Evolutionary conservation across 768 basidiomycete genomes (phyloP).

Genomic region (Podaxis sp.): DNA sequence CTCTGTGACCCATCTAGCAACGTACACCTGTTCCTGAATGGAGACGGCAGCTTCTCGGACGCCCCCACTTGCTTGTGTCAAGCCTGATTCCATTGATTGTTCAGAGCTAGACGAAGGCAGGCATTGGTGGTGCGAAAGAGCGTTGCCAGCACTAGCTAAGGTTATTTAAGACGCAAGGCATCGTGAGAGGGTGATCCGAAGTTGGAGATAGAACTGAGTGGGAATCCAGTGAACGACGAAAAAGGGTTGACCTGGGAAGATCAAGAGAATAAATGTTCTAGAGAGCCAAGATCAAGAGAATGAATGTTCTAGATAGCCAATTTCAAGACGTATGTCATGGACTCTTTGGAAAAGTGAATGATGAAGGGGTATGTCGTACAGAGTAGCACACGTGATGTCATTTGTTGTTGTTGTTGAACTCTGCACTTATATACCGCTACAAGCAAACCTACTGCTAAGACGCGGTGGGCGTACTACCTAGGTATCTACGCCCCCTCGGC

Average conservation of each 20-base stretch:
- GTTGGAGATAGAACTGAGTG: background rate
- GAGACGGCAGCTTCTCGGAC: background rate
- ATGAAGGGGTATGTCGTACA: too few species aligned
- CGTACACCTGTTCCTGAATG: slow-evolving; percentile 5
- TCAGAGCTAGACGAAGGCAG: background rate
- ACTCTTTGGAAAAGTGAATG: background rate
- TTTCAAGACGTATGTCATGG: background rate
- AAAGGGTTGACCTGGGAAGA: background rate
- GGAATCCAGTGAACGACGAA: background rate
- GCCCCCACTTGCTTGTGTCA: background rate
- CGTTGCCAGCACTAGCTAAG: background rate
- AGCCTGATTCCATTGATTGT: background rate
- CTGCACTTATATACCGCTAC: too few species aligned
- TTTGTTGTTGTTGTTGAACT: too few species aligned
- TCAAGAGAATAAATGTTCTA: background rate
- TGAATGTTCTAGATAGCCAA: background rate
- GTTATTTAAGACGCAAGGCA: background rate
- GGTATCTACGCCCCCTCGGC: too few species aligned
- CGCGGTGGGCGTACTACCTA: too few species aligned
- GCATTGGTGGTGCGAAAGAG: background rate
- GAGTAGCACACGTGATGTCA: slow-evolving; percentile 5
- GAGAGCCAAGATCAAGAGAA: background rate
- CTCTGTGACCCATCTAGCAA: background rate
- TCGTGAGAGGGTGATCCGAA: background rate
- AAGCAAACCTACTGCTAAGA: too few species aligned